Percentiles rank a stretch among this genome's conserved stretches.
Evolutionary conservation across 768 basidiomycete species (phyloP).

Genomic region (Boletus rufocinnamomeus): DNA sequence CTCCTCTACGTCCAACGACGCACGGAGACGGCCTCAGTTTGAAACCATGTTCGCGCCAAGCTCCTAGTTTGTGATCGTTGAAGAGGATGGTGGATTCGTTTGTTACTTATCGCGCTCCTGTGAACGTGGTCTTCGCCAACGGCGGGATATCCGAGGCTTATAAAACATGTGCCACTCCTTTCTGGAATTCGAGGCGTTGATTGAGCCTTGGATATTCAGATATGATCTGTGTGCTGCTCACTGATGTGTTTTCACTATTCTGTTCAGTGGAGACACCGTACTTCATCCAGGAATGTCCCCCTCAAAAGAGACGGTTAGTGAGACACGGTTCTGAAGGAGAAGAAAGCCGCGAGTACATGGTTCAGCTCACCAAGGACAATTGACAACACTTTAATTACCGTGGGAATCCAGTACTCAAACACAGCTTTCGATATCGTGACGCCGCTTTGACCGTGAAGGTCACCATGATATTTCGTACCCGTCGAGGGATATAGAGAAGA

Average conservation of each 20-base stretch:
- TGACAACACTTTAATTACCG: not conserved
- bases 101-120: not conserved
- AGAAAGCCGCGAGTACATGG: too few species aligned
- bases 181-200: not conserved
- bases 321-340: too few species aligned
- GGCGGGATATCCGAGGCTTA: not conserved
- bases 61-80: not conserved
- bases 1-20: not conserved
- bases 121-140: not conserved
- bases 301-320: not conserved
- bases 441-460: not conserved
- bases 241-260: not conserved
- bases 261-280: not conserved
- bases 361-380: not conserved
- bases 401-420: not conserved
- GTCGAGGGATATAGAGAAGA: not conserved
- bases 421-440: not conserved
- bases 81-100: not conserved
- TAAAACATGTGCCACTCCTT: not conserved
- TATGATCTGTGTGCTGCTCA: not conserved
- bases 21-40: not conserved
- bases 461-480: not conserved
- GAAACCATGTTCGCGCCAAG: not conserved
- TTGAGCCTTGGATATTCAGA: not conserved
- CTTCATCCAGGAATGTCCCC: not conserved